These are phyloP conservation scores for Tolypocladium endophyticum DNA, from an alignment of 2,329 filamentous ascomycete genomes.

Conservation along the genomic window DNA sequence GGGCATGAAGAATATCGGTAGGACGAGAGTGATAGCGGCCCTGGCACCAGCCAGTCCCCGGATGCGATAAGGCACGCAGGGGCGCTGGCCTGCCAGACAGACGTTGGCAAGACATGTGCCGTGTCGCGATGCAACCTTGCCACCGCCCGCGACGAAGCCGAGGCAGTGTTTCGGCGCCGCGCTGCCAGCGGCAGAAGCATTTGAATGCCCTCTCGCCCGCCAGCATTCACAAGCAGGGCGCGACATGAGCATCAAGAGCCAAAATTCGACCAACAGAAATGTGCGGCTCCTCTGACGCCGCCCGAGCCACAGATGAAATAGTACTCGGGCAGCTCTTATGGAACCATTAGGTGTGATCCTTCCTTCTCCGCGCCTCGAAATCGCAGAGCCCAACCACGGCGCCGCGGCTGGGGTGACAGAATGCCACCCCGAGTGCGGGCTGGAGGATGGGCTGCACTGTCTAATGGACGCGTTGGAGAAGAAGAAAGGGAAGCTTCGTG, in stretches of 20 bases:
- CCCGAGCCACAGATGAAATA: constrained; percentile 25
- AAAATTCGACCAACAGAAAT: constrained; percentile 9
- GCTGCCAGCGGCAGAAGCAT: background rate
- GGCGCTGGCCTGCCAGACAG: background rate
- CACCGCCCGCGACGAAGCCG: background rate
- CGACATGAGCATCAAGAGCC: background rate
- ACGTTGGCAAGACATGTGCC: background rate
- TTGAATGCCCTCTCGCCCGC: background rate
- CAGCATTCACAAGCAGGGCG: background rate
- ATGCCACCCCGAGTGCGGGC: constrained; percentile 49
- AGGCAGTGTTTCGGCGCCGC: background rate
- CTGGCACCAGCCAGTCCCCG: background rate
- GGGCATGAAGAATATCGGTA: background rate
- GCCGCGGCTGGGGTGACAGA: constrained; percentile 52
- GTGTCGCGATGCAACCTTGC: background rate
- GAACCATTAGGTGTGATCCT: constrained; percentile 28
- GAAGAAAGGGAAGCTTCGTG: constrained; percentile 22
- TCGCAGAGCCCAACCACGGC: constrained; percentile 53
- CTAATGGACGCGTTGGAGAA: constrained; percentile 63
- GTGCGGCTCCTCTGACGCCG: constrained; percentile 33
- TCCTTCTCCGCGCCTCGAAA: constrained; percentile 47
- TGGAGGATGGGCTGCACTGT: constrained; percentile 73
- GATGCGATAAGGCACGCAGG: background rate
- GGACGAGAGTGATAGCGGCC: background rate
- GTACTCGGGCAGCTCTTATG: constrained; percentile 49